These are phyloP conservation scores for Ogataea pilisensis DNA, from an alignment of 805 yeast genomes.

Conservation along the genomic window DNA sequence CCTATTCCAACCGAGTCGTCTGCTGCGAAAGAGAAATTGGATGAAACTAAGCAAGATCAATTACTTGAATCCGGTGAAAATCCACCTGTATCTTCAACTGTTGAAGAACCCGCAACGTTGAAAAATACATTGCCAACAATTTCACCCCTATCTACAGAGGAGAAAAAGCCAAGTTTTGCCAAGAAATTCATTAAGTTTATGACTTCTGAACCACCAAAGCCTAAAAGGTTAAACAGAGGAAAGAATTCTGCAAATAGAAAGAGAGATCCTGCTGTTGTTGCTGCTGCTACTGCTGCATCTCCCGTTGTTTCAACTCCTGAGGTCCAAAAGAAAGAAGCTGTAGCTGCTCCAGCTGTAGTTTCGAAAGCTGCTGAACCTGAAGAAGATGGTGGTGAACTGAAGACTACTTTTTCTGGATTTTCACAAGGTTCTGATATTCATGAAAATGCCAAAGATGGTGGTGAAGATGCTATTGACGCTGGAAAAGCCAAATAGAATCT, in stretches of 20 bases:
- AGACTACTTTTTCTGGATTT: slow-evolving; percentile 38
- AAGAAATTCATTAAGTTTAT: slow-evolving; percentile 21
- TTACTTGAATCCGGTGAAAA: slow-evolving; percentile 31
- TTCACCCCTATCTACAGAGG: slow-evolving; percentile 32
- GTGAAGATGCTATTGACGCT: slow-evolving; percentile 1
- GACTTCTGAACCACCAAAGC: slow-evolving; percentile 21
- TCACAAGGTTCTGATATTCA: slow-evolving; percentile 39
- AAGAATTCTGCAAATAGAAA: not conserved
- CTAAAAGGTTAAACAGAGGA: slow-evolving; percentile 12
- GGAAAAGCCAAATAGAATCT: slow-evolving; percentile 2
- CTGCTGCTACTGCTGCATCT: slow-evolving; percentile 2
- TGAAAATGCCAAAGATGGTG: slow-evolving; percentile 5
- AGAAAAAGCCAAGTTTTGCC: slow-evolving; percentile 18
- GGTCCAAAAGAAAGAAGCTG: slow-evolving; percentile 6
- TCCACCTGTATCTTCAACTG: slow-evolving; percentile 32
- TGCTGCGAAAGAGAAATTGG: slow-evolving; percentile 26
- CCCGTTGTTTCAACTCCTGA: slow-evolving; percentile 3
- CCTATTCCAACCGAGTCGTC: slow-evolving; percentile 22
- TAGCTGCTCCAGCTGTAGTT: slow-evolving; percentile 3
- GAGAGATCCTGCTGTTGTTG: slow-evolving; percentile 1
- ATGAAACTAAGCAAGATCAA: slow-evolving; percentile 22
- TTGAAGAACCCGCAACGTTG: slow-evolving; percentile 20
- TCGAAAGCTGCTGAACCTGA: slow-evolving; percentile 8
- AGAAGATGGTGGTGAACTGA: slow-evolving; percentile 14
- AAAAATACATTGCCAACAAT: too few relatives aligned